Percentiles rank a stretch among this genome's conserved stretches.
Conservation (phyloP, 2,329 filamentous ascomycete species). For the Curvularia spicifera region DNA sequence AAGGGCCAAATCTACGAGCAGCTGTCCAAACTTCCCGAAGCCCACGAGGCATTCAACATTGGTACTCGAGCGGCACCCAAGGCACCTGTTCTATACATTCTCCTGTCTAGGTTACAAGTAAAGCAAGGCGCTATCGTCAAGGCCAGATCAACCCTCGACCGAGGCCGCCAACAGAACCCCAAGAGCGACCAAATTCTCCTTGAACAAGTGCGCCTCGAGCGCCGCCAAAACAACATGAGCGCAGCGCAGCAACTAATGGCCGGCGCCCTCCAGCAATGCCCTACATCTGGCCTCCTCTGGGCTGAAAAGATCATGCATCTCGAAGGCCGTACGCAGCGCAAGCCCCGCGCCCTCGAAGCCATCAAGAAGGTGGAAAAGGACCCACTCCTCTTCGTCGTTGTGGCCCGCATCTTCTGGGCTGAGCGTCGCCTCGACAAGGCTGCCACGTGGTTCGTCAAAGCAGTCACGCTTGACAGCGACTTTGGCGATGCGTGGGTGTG, state of each 20-base stretch:
- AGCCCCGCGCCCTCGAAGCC: slow-evolving; percentile 87
- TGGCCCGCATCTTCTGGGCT: slow-evolving; percentile 94
- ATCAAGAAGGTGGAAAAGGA: slow-evolving; percentile 98
- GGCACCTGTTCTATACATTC: slow-evolving; percentile 86
- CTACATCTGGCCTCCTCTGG: slow-evolving; percentile 87
- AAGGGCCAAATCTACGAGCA: slow-evolving; percentile 97
- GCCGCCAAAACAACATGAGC: slow-evolving; percentile 78
- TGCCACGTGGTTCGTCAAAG: slow-evolving; percentile 96
- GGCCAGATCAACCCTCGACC: slow-evolving; percentile 90
- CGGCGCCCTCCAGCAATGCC: slow-evolving; percentile 87
- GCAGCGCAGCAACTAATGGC: slow-evolving; percentile 95
- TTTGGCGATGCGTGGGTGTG: slow-evolving; percentile 94
- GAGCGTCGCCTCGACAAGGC: slow-evolving; percentile 93
- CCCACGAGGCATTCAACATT: slow-evolving; percentile 85
- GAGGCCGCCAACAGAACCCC: slow-evolving; percentile 84
- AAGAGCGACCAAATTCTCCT: slow-evolving; percentile 86
- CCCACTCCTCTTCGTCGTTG: slow-evolving; percentile 84
- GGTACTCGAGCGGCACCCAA: slow-evolving; percentile 86
- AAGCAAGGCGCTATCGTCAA: slow-evolving; percentile 83
- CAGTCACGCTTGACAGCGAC: slow-evolving; percentile 84
- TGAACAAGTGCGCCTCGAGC: slow-evolving; percentile 91
- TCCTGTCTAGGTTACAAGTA: slow-evolving; percentile 89
- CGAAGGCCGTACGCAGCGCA: slow-evolving; percentile 88
- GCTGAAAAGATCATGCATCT: slow-evolving; percentile 95
- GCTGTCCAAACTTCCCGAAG: slow-evolving; percentile 78